Evolutionary conservation across 2,329 filamentous ascomycete genomes (phyloP).

Genomic region (Chrysosporium queenslandicum): DNA sequence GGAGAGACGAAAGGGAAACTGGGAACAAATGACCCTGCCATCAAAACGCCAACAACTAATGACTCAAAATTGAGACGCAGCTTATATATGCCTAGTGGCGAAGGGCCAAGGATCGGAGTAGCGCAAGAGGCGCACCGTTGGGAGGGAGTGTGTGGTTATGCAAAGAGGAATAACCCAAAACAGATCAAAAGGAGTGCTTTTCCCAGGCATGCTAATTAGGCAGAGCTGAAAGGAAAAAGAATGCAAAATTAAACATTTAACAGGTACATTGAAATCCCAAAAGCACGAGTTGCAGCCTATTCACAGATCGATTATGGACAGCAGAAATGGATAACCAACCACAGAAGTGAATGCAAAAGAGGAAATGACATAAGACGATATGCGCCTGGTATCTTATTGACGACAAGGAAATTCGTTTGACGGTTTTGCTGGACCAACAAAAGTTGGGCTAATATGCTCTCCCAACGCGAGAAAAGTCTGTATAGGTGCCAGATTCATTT

Average conservation of each 20-base stretch:
- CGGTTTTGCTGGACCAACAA: neutral
- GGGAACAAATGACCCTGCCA: neutral
- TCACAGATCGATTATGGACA: constrained; percentile 1
- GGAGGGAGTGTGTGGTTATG: neutral
- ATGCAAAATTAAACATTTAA: neutral
- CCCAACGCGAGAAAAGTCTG: constrained; percentile 20
- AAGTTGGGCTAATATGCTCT: constrained; percentile 1
- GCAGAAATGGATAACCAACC: neutral
- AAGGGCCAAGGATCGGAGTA: too few species aligned
- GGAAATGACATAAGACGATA: neutral
- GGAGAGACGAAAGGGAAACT: constrained; percentile 1
- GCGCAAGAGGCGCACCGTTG: neutral
- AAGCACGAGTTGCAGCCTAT: neutral
- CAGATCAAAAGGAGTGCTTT: neutral
- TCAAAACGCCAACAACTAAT: neutral
- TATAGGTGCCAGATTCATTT: constrained; percentile 23
- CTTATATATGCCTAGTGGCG: too few species aligned
- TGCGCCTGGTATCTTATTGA: constrained; percentile 4
- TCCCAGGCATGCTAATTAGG: neutral
- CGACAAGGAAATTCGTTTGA: constrained; percentile 10
- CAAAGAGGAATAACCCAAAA: neutral
- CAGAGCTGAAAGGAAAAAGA: neutral
- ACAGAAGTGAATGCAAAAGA: neutral
- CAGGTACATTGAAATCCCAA: neutral
- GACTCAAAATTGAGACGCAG: neutral